phyloP scores from a whole-genome alignment of 2,329 filamentous ascomycete species.

The Xylariaceae sp. region DNA sequence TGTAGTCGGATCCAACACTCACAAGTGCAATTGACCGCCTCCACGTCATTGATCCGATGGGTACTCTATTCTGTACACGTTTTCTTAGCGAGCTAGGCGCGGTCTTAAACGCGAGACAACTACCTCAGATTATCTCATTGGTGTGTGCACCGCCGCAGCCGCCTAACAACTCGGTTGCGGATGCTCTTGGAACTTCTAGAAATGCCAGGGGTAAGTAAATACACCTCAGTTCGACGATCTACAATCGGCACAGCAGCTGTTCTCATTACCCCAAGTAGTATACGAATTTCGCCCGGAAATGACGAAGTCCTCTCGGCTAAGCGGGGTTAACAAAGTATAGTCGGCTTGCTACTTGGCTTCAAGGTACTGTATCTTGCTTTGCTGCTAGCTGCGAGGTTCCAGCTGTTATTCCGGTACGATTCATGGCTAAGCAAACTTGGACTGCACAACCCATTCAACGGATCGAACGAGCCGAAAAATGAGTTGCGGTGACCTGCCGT shows the following conservation, averaged over 20 bases:
- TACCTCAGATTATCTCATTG: neutral
- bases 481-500: slow-evolving; percentile 5
- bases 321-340: neutral
- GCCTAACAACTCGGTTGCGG: neutral
- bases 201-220: neutral
- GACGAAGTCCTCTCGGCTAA: slow-evolving; percentile 7
- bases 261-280: slow-evolving; percentile 5
- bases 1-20: neutral
- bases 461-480: slow-evolving; percentile 8
- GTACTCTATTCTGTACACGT: neutral
- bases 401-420: slow-evolving; percentile 8
- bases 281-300: neutral
- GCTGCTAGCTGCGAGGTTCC: slow-evolving; percentile 16
- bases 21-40: slow-evolving; percentile 1
- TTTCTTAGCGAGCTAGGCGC: neutral
- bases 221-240: slow-evolving; percentile 7
- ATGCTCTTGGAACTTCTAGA: neutral
- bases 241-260: neutral
- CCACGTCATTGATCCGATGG: neutral
- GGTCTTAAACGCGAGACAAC: slow-evolving; percentile 1
- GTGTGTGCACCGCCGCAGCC: neutral
- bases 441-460: slow-evolving; percentile 3
- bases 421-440: slow-evolving; percentile 17
- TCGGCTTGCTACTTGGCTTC: slow-evolving; percentile 1
- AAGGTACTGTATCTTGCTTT: slow-evolving; percentile 25